Evolutionary conservation across 2,329 filamentous ascomycete genomes (phyloP).

Genomic region (Colletotrichum agaves): DNA sequence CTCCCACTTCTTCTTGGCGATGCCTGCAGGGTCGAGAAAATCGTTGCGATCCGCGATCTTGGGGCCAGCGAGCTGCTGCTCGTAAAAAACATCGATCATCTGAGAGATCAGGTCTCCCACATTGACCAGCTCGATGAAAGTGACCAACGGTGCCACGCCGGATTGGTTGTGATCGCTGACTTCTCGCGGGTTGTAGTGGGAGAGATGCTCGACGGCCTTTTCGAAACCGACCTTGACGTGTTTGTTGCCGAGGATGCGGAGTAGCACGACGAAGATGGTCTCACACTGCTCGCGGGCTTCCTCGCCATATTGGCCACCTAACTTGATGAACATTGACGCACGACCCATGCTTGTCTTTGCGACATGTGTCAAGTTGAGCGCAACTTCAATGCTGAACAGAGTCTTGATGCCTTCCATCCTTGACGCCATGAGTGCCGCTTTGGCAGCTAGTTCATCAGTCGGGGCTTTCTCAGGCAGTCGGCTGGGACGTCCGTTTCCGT

Average conservation of each 20-base stretch:
- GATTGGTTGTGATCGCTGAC: conserved; percentile 75
- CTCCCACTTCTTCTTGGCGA: conserved; percentile 98
- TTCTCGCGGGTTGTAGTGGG: conserved; percentile 89
- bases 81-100: conserved; percentile 99
- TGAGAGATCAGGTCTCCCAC: conserved; percentile 97
- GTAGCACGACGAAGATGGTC: conserved; percentile 84
- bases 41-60: conserved; percentile 92
- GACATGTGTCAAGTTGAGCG: conserved; percentile 85
- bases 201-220: conserved; percentile 90
- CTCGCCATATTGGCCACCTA: conserved; percentile 83
- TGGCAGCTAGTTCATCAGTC: conserved; percentile 91
- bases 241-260: conserved; percentile 84
- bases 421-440: conserved; percentile 97
- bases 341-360: conserved; percentile 91
- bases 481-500: conserved; percentile 53
- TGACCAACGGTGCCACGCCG: conserved; percentile 90
- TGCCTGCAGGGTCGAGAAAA: conserved; percentile 89
- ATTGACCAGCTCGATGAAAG: conserved; percentile 96
- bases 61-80: conserved; percentile 87
- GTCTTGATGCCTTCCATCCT: conserved; percentile 94
- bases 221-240: conserved; percentile 96
- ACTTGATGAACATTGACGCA: conserved; percentile 81
- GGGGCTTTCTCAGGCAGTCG: conserved; percentile 74
- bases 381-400: conserved; percentile 95
- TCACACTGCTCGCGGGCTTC: conserved; percentile 91